Percentiles rank a stretch among this genome's conserved stretches.
Evolutionary conservation across 495 filamentous ascomycete species (phyloP).

Genomic region (Poronia punctata): DNA sequence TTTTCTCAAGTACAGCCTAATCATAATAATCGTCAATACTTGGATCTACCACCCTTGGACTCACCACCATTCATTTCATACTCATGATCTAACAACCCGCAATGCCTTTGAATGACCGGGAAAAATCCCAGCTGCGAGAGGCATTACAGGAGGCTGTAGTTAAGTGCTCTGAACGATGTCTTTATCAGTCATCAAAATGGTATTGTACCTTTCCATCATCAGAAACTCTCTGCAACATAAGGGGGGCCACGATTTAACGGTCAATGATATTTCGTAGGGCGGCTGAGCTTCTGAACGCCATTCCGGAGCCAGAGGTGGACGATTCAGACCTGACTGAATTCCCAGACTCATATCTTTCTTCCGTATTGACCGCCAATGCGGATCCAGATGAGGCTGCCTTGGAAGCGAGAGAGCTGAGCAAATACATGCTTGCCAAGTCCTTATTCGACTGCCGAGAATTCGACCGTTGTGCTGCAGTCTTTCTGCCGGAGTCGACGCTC

Average conservation of each 20-base stretch:
- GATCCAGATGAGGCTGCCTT: constrained; percentile 65
- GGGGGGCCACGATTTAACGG: constrained; percentile 5
- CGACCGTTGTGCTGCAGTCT: constrained; percentile 87
- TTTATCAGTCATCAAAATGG: constrained; percentile 98
- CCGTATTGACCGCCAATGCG: constrained; percentile 41
- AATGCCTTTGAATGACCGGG: constrained; percentile 39
- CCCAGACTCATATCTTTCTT: constrained; percentile 28
- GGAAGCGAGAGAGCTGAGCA: constrained; percentile 71
- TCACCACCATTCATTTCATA: background rate
- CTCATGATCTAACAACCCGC: constrained; percentile 7
- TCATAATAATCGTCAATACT: too few relatives aligned
- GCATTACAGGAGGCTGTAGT: constrained; percentile 76
- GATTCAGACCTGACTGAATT: constrained; percentile 30
- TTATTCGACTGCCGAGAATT: constrained; percentile 95
- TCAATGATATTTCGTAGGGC: constrained; percentile 52
- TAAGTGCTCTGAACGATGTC: constrained; percentile 87
- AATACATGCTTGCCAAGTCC: constrained; percentile 86
- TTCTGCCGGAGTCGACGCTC: constrained; percentile 68
- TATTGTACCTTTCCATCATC: constrained; percentile 29
- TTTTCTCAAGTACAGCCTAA: too few relatives aligned
- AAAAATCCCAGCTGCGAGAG: constrained; percentile 44
- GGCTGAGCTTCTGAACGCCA: constrained; percentile 84
- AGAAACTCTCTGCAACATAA: background rate
- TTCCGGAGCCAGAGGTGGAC: constrained; percentile 42
- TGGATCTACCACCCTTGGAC: background rate